Base-by-base conservation (phyloP, 768 basidiomycete species). In the Leccinum fibrillosum region DNA sequence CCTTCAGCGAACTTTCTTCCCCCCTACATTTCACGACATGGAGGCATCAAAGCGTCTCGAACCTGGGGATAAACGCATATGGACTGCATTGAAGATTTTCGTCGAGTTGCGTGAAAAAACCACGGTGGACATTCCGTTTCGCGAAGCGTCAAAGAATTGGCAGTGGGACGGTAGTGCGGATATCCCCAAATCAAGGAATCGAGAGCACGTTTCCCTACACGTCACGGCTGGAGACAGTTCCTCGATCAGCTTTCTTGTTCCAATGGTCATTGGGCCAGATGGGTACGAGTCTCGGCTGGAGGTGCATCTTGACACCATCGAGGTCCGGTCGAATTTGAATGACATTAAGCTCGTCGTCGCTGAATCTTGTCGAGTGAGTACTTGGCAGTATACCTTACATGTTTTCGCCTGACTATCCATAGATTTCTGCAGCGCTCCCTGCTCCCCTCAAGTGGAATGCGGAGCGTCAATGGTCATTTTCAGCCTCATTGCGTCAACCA, bases 81-180 rank as follows among this genome's bases (percentile, higher is more conserved):
- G 93, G 85, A 89, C 91, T 1, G 80, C 83, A 17, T 71, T 97
- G 74, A 87, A 88, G 63, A 72, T 98, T 5, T 90, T 92, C 63
- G 71, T 97, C 23, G 90, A 94, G 70, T 76, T 98, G 45, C 80
- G 85, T 9, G 88, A 90, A 52, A 82, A 86, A 25, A 90, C 92
- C 0, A 85, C 82, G 0, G 67, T 98, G 10, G 82, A 90, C 44
- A 77, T 97, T n/a, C 96, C 96, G 3, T 95, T 95, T 57, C 84
- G 94, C 10, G 96, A 98, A 73, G 73, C 86, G 1, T 97, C 94
- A 0, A 98, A 98, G 89, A 90, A 98, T 71, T 98, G 96, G 96
- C 85, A 88, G 69, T 98, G 89, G 88, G 96, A 98, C 69, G 86
- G 85, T 32, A 65, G 76, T 32, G 67, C 69, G 6, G 75, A 80